Conservation (phyloP, 2,329 filamentous ascomycete species). For the Pseudodiploospora longispora region DNA sequence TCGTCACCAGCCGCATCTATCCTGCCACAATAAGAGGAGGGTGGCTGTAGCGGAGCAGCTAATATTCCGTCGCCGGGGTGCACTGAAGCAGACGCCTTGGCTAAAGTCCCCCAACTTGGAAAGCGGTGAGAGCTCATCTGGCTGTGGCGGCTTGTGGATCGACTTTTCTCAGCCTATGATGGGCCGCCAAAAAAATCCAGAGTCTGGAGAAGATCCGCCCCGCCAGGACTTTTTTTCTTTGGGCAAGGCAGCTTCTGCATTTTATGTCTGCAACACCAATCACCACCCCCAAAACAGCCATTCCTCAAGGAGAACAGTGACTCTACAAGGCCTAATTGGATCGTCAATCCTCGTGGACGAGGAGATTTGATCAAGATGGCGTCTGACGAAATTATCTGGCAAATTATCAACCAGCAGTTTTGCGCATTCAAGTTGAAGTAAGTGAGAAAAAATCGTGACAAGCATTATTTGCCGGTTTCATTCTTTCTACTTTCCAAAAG, state of each 20-base stretch:
- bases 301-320: no score
- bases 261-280: not conserved
- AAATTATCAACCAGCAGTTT: constrained; percentile 91
- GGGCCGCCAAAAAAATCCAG: constrained; percentile 15
- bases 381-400: constrained; percentile 96
- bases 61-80: constrained; percentile 12
- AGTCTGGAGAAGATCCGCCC: constrained; percentile 11
- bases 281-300: no score
- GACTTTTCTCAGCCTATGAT: constrained; percentile 6
- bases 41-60: constrained; percentile 1
- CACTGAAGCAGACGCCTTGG: no score
- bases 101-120: constrained; percentile 4
- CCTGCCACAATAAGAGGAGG: no score
- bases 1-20: no score
- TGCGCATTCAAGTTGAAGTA: constrained; percentile 93
- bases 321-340: no score
- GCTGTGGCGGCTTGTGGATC: not conserved
- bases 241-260: constrained; percentile 3
- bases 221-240: constrained; percentile 10
- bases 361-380: constrained; percentile 48
- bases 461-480: no score
- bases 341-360: no score
- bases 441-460: constrained; percentile 16
- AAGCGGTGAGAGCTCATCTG: constrained; percentile 15
- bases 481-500: no score